Evolutionary conservation across 148 eudicot genomes (phyloP).

Genomic region (Rhododendron simsii): DNA sequence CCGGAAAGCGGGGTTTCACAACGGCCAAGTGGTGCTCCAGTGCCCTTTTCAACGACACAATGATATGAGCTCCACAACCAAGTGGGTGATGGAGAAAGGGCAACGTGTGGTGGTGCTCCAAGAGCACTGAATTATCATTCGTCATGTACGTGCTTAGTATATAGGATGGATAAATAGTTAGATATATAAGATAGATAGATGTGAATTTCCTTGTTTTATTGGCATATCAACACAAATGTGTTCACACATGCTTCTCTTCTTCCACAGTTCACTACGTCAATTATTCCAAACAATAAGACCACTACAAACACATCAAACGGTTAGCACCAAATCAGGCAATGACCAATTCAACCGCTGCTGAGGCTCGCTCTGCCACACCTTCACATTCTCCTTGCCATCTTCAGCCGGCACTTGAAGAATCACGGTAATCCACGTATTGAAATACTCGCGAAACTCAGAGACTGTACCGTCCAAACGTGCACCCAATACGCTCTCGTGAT

Average conservation of each 20-base stretch:
- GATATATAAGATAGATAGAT: no score
- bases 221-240: not conserved
- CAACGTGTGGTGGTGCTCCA: no score
- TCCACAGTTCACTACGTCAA: not conserved
- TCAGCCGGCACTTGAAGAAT: not conserved
- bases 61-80: no score
- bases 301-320: not conserved
- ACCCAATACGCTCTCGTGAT: not conserved
- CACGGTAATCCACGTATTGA: constrained; percentile 1
- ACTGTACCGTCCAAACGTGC: not conserved
- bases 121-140: no score
- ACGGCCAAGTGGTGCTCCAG: no score
- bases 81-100: no score
- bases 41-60: no score
- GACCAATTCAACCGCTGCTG: not conserved
- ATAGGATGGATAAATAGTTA: no score
- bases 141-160: not conserved
- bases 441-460: not conserved
- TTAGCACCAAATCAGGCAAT: constrained; percentile 1
- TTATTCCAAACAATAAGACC: not conserved
- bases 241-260: not conserved
- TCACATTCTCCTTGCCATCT: not conserved
- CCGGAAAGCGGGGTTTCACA: no score
- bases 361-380: constrained; percentile 1
- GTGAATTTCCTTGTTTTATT: not conserved